These are phyloP conservation scores for Pseudomicrostroma phylloplanum DNA, from an alignment of 1,284 basidiomycete genomes.

Conservation along the genomic window DNA sequence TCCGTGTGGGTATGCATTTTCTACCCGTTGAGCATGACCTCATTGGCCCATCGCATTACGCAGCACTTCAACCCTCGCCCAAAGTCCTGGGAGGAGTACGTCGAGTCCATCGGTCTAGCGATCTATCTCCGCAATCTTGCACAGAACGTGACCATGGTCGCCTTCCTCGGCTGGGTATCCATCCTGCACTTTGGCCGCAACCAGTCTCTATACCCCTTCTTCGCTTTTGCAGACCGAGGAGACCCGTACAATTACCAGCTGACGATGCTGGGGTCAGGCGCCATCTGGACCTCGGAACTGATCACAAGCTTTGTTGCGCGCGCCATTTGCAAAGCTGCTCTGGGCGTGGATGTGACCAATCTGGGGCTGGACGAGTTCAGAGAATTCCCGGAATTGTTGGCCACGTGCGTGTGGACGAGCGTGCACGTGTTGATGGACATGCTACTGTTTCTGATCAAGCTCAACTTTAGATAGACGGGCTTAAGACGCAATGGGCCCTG, in stretches of 20 bases:
- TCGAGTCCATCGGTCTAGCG: conserved; percentile 53
- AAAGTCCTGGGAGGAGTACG: conserved; percentile 56
- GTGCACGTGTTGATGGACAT: conserved; percentile 59
- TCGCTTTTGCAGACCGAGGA: conserved; percentile 55
- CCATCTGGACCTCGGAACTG: conserved; percentile 58
- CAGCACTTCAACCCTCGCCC: conserved; percentile 54
- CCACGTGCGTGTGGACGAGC: conserved; percentile 54
- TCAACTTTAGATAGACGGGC: conserved; percentile 8
- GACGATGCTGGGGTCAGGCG: conserved; percentile 56
- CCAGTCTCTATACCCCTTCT: conserved; percentile 57
- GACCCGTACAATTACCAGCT: conserved; percentile 59
- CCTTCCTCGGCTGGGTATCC: conserved; percentile 54
- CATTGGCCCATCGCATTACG: conserved; percentile 52
- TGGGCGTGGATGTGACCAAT: conserved; percentile 56
- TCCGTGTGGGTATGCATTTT: conserved; percentile 56
- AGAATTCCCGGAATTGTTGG: conserved; percentile 54
- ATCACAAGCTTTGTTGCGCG: conserved; percentile 54
- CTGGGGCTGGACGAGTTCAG: conserved; percentile 57
- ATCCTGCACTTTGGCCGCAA: conserved; percentile 58
- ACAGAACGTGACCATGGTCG: conserved; percentile 57
- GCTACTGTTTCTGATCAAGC: conserved; percentile 54
- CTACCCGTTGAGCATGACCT: conserved; percentile 58
- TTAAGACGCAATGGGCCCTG: neutral
- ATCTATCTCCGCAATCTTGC: conserved; percentile 58
- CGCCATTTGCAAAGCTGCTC: conserved; percentile 52